Percentiles rank a stretch among this genome's conserved stretches.
Evolutionary conservation across 2,329 filamentous ascomycete species (phyloP).

Genomic region (Fusarium napiforme): DNA sequence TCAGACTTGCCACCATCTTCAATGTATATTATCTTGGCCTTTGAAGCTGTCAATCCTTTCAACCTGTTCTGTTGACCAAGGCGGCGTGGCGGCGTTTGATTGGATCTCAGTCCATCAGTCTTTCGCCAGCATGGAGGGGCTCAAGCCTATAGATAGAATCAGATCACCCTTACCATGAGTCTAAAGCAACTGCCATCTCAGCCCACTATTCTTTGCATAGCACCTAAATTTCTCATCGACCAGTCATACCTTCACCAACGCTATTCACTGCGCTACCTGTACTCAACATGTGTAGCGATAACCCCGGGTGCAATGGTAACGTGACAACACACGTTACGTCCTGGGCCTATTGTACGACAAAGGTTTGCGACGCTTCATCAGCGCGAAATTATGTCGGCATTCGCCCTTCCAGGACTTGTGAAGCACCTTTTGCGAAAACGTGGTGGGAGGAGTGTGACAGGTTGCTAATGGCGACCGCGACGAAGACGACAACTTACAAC

Average conservation of each 20-base stretch:
- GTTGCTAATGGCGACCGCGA: background rate
- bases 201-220: background rate
- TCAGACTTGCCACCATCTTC: background rate
- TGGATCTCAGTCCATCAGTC: background rate
- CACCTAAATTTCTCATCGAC: background rate
- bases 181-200: background rate
- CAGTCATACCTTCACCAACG: background rate
- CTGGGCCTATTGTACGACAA: background rate
- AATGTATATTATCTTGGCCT: background rate
- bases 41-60: background rate
- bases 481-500: background rate
- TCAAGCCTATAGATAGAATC: background rate
- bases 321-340: background rate
- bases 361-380: background rate
- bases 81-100: background rate
- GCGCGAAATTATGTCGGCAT: background rate
- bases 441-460: background rate
- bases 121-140: background rate
- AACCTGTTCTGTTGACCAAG: background rate
- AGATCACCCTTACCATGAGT: too few relatives aligned
- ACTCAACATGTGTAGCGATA: background rate
- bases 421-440: fast-evolving
- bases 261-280: background rate
- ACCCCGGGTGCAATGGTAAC: background rate
- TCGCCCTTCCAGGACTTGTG: background rate